phyloP scores from a whole-genome alignment of 805 yeast species.

The Maudiozyma turicensis region DNA sequence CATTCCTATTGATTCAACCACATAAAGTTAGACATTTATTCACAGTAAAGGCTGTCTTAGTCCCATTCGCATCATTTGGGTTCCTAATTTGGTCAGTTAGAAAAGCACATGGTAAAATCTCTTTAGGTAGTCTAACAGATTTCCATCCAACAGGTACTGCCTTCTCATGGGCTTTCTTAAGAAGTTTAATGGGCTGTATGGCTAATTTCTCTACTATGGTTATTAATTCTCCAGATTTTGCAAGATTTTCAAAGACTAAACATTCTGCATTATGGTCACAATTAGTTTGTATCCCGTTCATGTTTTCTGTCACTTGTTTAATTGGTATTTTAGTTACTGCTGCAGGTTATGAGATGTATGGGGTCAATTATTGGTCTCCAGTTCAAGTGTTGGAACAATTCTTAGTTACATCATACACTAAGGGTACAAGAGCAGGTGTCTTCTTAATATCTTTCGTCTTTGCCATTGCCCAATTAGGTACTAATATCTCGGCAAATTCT shows the following conservation, averaged over 20 bases:
- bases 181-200: constrained; percentile 61
- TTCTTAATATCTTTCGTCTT: constrained; percentile 64
- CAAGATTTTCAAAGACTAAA: constrained; percentile 55
- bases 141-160: constrained; percentile 17
- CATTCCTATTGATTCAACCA: constrained; percentile 73
- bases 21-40: constrained; percentile 76
- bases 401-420: constrained; percentile 28
- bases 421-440: constrained; percentile 61
- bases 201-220: constrained; percentile 75
- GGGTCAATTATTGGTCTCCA: constrained; percentile 36
- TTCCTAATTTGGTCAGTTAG: constrained; percentile 78
- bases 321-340: constrained; percentile 74
- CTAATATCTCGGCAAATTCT: constrained; percentile 66
- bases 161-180: constrained; percentile 58
- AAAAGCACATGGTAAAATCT: constrained; percentile 54
- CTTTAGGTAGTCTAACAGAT: constrained; percentile 19
- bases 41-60: constrained; percentile 67
- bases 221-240: constrained; percentile 74
- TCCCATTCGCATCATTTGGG: constrained; percentile 77
- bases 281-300: constrained; percentile 51
- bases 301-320: constrained; percentile 65
- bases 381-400: constrained; percentile 49
- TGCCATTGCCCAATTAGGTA: constrained; percentile 71
- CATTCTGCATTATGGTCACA: constrained; percentile 41
- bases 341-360: constrained; percentile 40